These are phyloP conservation scores for Globisporangium lucens DNA, from an alignment of 352 stramenopile species.

Conservation along the genomic window DNA sequence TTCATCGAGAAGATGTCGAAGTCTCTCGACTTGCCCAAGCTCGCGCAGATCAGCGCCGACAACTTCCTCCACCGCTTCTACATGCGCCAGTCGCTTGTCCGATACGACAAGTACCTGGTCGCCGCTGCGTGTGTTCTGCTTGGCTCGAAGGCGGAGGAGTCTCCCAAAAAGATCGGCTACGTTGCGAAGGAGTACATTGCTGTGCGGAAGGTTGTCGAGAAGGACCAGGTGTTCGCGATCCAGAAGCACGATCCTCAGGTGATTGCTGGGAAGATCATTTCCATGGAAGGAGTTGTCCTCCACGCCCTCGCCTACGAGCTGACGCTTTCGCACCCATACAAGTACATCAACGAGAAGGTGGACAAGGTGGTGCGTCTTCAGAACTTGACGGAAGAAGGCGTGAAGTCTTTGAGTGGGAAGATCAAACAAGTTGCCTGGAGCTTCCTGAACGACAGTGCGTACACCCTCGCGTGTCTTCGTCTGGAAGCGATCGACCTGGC, in stretches of 20 bases:
- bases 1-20: slow-evolving; percentile 88
- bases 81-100: slow-evolving; percentile 79
- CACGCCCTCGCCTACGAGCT: slow-evolving; percentile 84
- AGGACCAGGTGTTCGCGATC: slow-evolving; percentile 75
- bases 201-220: slow-evolving; percentile 61
- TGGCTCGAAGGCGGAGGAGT: slow-evolving; percentile 83
- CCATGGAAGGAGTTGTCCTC: slow-evolving; percentile 80
- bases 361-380: slow-evolving; percentile 73
- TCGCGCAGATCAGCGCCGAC: slow-evolving; percentile 79
- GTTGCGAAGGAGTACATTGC: slow-evolving; percentile 75
- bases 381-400: slow-evolving; percentile 43
- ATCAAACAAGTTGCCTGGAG: slow-evolving; percentile 87
- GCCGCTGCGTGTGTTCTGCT: slow-evolving; percentile 79
- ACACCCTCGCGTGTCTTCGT: slow-evolving; percentile 80
- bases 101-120: slow-evolving; percentile 85
- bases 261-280: slow-evolving; percentile 73
- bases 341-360: slow-evolving; percentile 87
- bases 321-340: slow-evolving; percentile 82
- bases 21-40: slow-evolving; percentile 70
- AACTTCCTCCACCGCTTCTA: slow-evolving; percentile 90
- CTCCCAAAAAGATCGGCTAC: slow-evolving; percentile 73
- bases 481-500: slow-evolving; percentile 66
- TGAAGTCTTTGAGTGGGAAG: slow-evolving; percentile 65
- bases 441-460: slow-evolving; percentile 87
- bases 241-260: slow-evolving; percentile 73